Evolutionary conservation across 352 stramenopile genomes (phyloP), one percentile per base, ranked within the genome.

Genomic region (Phytophthora lateralis): DNA sequence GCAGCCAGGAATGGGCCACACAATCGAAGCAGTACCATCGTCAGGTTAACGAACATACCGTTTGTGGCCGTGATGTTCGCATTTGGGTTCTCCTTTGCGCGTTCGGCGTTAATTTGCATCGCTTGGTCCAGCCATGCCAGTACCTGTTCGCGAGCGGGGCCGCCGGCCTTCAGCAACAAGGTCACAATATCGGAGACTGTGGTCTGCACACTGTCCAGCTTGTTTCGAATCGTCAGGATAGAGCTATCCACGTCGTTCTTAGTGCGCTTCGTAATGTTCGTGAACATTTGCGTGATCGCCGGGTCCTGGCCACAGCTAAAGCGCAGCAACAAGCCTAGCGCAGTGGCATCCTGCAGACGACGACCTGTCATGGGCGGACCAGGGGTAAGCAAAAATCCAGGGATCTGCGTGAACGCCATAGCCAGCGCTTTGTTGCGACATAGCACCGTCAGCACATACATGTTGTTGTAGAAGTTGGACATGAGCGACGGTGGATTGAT

Each of bases 1-100:
- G 86, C 78, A n/a, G 78, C 69, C 45, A 96, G 59, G 60, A 96
- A 95, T 6, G 88, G 88, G n/a, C 82, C 78, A 64, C 84, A 95
- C 8, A 96, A 55, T 26, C 80, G 82, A 4, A 96, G 69, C 18
- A 96, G 42, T 43, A 92, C 79, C 61, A 90, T 82, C 2, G 79
- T 82, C 42, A 95, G 42, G 60, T 96, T 96, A 11, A 95, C 69
- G 41, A 90, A 88, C 73, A 85, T 91, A 18, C 85, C 85, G 26
- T 89, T 81, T 0, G 81, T 82, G 11, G 85, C 80, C 1, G 82
- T 80, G 10, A 90, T 76, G 34, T 80, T 76, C 20, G 63, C 63
- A 24, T 94, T 80, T 7, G 88, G 85, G 53, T 95, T 93, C 51
- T 94, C 88, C 39, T 94, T 93, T 1, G 82, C 74, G 4, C 81